phyloP scores from a whole-genome alignment of 371 early-diverging fungal genomes.

The Lichtheimia hyalospora region DNA sequence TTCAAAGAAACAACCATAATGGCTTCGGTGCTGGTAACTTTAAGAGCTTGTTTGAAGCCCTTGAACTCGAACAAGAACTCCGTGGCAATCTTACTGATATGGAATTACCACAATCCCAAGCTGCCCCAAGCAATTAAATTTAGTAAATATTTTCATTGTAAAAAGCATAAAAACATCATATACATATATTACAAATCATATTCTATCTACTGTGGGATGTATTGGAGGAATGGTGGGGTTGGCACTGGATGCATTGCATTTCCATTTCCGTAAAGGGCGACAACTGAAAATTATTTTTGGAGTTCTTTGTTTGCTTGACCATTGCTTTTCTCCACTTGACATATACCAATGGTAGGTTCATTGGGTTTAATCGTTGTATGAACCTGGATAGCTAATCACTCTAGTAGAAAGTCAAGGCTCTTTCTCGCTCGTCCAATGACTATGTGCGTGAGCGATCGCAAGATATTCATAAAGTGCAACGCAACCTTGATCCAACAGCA shows the following conservation, averaged over 20 bases:
- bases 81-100: constrained; percentile 83
- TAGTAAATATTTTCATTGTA: too few species aligned
- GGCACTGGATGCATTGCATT: too few species aligned
- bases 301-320: too few species aligned
- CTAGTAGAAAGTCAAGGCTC: constrained; percentile 82
- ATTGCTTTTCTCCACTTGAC: too few species aligned
- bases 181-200: too few species aligned
- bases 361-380: too few species aligned
- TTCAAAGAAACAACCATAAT: constrained; percentile 92
- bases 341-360: too few species aligned
- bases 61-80: constrained; percentile 91
- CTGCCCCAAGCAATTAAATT: constrained; percentile 28
- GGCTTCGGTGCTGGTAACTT: constrained; percentile 99
- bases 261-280: too few species aligned
- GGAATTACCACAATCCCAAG: constrained; percentile 17
- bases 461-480: constrained; percentile 88
- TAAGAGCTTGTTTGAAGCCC: constrained; percentile 93
- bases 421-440: constrained; percentile 82
- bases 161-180: too few species aligned
- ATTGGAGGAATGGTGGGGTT: too few species aligned
- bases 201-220: too few species aligned
- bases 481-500: constrained; percentile 88
- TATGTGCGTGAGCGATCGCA: constrained; percentile 82
- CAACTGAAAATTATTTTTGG: too few species aligned
- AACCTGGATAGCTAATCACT: background rate